Evolutionary conservation across 2,329 filamentous ascomycete species (phyloP).

Genomic region (Fonsecaea multimorphosa): DNA sequence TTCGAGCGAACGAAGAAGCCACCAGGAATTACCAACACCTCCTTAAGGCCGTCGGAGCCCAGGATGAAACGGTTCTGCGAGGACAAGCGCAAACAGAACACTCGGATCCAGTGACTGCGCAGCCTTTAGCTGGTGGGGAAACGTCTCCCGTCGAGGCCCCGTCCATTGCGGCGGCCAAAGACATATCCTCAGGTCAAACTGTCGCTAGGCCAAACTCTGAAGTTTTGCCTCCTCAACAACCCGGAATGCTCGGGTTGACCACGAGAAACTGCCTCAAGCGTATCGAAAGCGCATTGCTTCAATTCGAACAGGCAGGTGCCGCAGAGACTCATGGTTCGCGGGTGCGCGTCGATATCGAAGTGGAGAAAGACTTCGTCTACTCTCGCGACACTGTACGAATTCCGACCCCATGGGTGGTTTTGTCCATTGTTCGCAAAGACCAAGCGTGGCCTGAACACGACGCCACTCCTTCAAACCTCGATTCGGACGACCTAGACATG

Average conservation of each 20-base stretch:
- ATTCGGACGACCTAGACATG: constrained; percentile 1
- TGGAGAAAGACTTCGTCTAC: constrained; percentile 15
- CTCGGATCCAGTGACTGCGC: background rate
- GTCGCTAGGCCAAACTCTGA: background rate
- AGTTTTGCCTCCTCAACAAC: background rate
- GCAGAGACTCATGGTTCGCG: background rate
- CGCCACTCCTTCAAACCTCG: background rate
- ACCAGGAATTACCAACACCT: constrained; percentile 19
- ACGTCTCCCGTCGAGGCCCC: background rate
- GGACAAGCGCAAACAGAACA: background rate
- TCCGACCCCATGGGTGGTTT: constrained; percentile 7
- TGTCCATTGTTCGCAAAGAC: constrained; percentile 11
- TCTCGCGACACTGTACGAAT: background rate
- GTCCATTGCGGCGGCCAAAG: background rate
- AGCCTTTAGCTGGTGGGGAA: background rate
- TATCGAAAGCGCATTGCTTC: constrained; percentile 17
- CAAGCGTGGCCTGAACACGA: background rate
- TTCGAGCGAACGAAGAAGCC: constrained; percentile 23
- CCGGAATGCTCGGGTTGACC: background rate
- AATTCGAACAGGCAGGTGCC: constrained; percentile 14
- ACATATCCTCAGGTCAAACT: background rate
- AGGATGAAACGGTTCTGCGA: background rate
- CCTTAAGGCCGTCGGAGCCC: constrained; percentile 8
- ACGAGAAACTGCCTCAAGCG: constrained; percentile 8
- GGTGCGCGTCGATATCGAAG: constrained; percentile 13